Evolutionary conservation across 2,329 filamentous ascomycete species (phyloP), one percentile per base, ranked within the genome.

Genomic region (Xylariaceae sp.): DNA sequence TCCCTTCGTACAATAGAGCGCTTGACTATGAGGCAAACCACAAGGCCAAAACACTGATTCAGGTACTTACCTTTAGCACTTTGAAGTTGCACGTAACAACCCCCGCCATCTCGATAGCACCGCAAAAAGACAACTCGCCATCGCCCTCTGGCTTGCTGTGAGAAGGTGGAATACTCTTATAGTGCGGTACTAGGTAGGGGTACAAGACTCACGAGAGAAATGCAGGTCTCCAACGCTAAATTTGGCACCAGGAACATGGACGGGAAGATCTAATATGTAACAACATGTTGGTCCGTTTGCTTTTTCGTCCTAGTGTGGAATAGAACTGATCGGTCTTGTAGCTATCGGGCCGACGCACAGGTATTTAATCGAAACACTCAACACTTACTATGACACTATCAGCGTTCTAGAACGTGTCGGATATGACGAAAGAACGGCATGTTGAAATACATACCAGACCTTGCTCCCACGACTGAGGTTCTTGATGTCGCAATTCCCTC

Each of bases 61-160:
- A 5, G 22, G 7, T 27, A 27, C 22, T 27, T 27, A 27, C 22
- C 22, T 27, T 95, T 75, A 96, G 84, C 14, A 96, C 87, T 44
- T 81, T 84, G 74, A 95, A 91, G 62, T 94, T 95, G 68, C 96
- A 81, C 2, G 90, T 96, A 59, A 96, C 95, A 39, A 89, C 75
- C 5, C 90, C 90, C 0, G 90, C 89, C 88, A 96, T 96, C 68
- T 96, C 91, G 61, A 96, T 96, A 6, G 90, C 91, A 17, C 87
- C 87, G 56, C 87, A 90, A 65, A 90, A 96, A 2, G 84, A 89
- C 52, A 96, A 95, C 66, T 96, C 90, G 6, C 90, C 90, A 63
- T 96, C 90, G 9, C 90, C 90, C 69, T 95, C 76, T 78, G 53
- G 44, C 32, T 22, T 15, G 11, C 12, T 45, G 18, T 55, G 49